Evolutionary conservation across 2,329 filamentous ascomycete genomes (phyloP), one percentile per base, ranked within the genome.

Genomic region (Xylaria sp.): DNA sequence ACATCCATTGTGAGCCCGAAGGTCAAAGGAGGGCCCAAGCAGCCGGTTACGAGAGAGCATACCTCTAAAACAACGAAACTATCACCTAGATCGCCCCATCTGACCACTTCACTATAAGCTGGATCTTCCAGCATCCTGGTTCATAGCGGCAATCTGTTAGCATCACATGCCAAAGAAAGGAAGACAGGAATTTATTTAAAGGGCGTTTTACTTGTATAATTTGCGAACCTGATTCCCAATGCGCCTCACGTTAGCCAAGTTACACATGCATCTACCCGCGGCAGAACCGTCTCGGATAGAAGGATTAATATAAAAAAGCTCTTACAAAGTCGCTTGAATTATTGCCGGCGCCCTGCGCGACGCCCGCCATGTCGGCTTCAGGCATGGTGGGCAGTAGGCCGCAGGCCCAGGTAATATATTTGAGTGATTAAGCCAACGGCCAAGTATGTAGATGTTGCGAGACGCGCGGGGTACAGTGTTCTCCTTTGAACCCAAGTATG

Each of bases 51-150:
- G 41, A n/a, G 36, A 60, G 46, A 28, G 46, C 85, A 64, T 86
- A 97, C 96, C 89, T 99, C 96, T 62, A 98, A 85, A 59, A 99
- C 97, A 66, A 99, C 95, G 78, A 99, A 99, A 74, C 94, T 97
- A 78, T 97, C 93, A 62, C 94, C 94, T 72, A 94, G 91, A 73
- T 97, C 93, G 68, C 94, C 94, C 96, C 96, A 99, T 81, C 95
- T 88, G 57, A 98, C 96, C 69, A 98, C 94, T 69, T 92, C 91
- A 75, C 94, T 90, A 80, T 99, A 97, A 61, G 93, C 91, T 41
- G 94, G 94, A 77, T 97, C 97, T 81, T 98, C 95, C 76, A 99
- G 85, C 96, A 99, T 99, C 80, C 93, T 97, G 70, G 36, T 41
- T 78, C 62, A 69, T 68, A 73, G 46, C 1, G 15, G n/a, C 67